Conservation (phyloP, 2,329 filamentous ascomycete species). For the Plenodomus lindquistii region DNA sequence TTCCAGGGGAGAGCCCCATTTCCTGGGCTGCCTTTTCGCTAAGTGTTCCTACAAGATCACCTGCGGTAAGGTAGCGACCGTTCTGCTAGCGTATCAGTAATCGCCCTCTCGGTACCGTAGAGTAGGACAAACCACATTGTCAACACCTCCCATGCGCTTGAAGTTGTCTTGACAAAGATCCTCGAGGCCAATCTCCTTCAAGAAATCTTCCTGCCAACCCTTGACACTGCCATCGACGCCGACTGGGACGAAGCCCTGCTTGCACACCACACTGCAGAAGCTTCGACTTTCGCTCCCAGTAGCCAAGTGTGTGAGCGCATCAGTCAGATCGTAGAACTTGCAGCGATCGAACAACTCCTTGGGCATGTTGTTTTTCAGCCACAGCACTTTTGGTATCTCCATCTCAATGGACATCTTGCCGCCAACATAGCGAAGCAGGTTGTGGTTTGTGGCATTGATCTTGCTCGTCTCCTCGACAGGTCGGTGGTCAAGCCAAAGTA, state of each 20-base stretch:
- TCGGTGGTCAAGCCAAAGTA: conserved; percentile 96
- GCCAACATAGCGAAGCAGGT: conserved; percentile 91
- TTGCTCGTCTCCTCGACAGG: conserved; percentile 87
- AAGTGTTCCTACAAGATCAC: conserved; percentile 83
- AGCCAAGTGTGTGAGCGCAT: conserved; percentile 91
- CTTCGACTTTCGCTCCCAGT: conserved; percentile 90
- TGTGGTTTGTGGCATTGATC: conserved; percentile 92
- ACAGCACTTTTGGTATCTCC: conserved; percentile 98
- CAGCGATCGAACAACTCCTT: conserved; percentile 85
- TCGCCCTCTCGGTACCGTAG: conserved; percentile 19
- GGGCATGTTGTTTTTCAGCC: conserved; percentile 99
- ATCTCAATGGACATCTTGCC: conserved; percentile 99
- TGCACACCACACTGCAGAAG: conserved; percentile 95
- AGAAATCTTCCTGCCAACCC: conserved; percentile 97
- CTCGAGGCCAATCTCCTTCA: conserved; percentile 80
- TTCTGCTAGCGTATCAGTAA: conserved; percentile 66
- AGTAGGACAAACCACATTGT: conserved; percentile 78
- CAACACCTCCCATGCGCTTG: conserved; percentile 89
- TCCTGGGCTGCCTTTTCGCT: conserved; percentile 82
- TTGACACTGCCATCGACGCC: conserved; percentile 96
- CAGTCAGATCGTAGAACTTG: conserved; percentile 95
- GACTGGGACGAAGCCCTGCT: conserved; percentile 96
- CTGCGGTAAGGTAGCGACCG: conserved; percentile 86
- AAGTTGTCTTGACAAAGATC: conserved; percentile 87
- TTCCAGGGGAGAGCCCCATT: conserved; percentile 81